phyloP scores from a whole-genome alignment of 2,329 filamentous ascomycete species.

The Xylaria arbuscula region DNA sequence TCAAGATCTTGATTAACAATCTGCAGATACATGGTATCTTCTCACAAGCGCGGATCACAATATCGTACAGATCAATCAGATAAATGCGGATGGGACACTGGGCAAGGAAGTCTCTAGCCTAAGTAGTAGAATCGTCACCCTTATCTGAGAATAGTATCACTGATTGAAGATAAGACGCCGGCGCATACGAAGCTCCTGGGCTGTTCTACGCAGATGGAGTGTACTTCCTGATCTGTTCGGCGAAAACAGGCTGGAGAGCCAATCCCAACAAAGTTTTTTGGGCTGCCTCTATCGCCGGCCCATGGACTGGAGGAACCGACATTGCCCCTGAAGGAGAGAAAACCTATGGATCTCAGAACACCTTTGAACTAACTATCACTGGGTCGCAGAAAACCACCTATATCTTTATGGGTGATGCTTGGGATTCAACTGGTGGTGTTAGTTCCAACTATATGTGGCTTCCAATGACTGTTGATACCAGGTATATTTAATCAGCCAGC shows the following conservation, averaged over 20 bases:
- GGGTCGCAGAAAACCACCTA: slow-evolving; percentile 51
- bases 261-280: slow-evolving; percentile 55
- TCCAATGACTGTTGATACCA: slow-evolving; percentile 51
- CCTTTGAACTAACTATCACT: slow-evolving; percentile 51
- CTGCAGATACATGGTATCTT: slow-evolving; percentile 52
- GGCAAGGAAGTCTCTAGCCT: slow-evolving; percentile 49
- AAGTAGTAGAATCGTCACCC: slow-evolving; percentile 22
- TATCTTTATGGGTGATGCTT: slow-evolving; percentile 54
- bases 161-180: slow-evolving; percentile 29
- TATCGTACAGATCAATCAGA: slow-evolving; percentile 54
- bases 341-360: slow-evolving; percentile 54
- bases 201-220: slow-evolving; percentile 50
- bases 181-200: slow-evolving; percentile 53
- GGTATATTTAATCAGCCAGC: slow-evolving; percentile 35
- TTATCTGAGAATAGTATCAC: background rate
- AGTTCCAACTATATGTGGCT: slow-evolving; percentile 55
- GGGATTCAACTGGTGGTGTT: slow-evolving; percentile 51
- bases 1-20: background rate
- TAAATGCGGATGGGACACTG: slow-evolving; percentile 52
- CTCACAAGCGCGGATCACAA: slow-evolving; percentile 56
- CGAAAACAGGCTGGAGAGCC: slow-evolving; percentile 52
- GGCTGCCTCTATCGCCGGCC: slow-evolving; percentile 48
- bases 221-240: slow-evolving; percentile 54
- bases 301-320: slow-evolving; percentile 51
- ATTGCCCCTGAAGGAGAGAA: slow-evolving; percentile 52